Base-by-base conservation (phyloP, 163 green algal species). In the Chlorella variabilis region DNA sequence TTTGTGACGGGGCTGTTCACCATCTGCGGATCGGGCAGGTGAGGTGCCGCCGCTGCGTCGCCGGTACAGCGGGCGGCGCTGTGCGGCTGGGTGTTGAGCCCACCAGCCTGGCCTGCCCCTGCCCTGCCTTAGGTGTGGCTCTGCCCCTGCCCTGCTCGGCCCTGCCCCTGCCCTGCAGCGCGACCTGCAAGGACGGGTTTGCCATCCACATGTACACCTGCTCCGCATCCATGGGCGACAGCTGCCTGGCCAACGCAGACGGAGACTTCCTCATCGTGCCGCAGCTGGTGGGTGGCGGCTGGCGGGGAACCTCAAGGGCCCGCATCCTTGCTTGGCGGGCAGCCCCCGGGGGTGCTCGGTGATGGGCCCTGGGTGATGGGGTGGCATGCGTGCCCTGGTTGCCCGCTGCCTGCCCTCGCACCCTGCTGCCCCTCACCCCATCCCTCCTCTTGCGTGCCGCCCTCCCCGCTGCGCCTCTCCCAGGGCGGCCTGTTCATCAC, bases 241-340 rank as follows among this genome's bases (percentile, higher is more conserved):
- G 36, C 42, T 96, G 91, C 77, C 73, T 98, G 9, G 86, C 89
- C 76, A 98, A 98, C 78, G 94, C 96, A 18, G 96, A 99, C 80
- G 96, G 96, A 0, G 94, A 98, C 87, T 90, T 98, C 41, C 92
- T 99, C 18, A 91, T 99, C 33, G 96, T 99, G 31, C 96, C 96
- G 7, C 94, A 99, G 86, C 86, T 93, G 95, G 94, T 94, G 69
- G 29, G 82, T 38, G 59, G n/a, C 29, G 54, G 15, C 20, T 27
- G 7, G 54, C 23, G 20, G 54, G 20, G 5, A 15, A 8, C 5
- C 20, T 31, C 5, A 4, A 62, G 7, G 54, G 15, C 8, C 3
- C 7, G 59, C 59, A 36, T 54, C 11, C 45, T 54, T 54, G 45
- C 45, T 54, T 11, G 11, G 45, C 11, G 11, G 45, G 45, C 45